Base-by-base conservation (phyloP, 805 yeast species). In the Maudiozyma barnettii region DNA sequence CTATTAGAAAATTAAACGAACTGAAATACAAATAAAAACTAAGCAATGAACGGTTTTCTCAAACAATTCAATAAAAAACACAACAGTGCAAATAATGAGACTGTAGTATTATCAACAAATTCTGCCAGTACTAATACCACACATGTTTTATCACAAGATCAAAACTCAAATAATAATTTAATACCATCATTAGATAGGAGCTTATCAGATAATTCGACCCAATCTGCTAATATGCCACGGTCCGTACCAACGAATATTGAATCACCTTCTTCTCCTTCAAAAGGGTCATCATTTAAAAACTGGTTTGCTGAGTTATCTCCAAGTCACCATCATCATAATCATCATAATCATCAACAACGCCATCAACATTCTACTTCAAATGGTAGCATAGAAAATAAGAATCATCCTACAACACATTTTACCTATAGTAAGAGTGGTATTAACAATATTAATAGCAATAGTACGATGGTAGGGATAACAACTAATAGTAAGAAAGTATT, bases 11-110 rank as follows among this genome's bases (percentile, higher is more conserved):
- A n/a, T n/a, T n/a, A n/a, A n/a, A n/a, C n/a, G n/a, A 29, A 29
- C 13, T 4, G 31, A 29, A 29, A 29, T 29, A 10, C 13, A 10
- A 33, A 7, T 33, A 14, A 13, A 33, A 16, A 16, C 39, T 7
- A 20, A 37, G 12, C 5, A 37, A 40, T 40, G 43, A 13, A 10
- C 12, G 23, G 43, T 3, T 40, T 40, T 40, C 23, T 40, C 18
- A 40, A 26, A 40, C 43, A 40, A 29, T 40, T 40, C 19, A 40
- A 29, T 40, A 40, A 29, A 31, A 40, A 26, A 26, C 43, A 40
- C 12, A 30, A 39, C 14, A 19, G 19, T 37, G 3, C 14, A 6
- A 19, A n/a, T 12, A 19, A 21, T 37, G 10, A n/a, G 8, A 33
- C 5, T 3, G 13, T 14, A 10, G 14, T 19, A 37, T 26, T 26